Evolutionary conservation across 306 rosid genomes (phyloP), one percentile per base, ranked within the genome.

Genomic region (Elaeagnus macrophylla): DNA sequence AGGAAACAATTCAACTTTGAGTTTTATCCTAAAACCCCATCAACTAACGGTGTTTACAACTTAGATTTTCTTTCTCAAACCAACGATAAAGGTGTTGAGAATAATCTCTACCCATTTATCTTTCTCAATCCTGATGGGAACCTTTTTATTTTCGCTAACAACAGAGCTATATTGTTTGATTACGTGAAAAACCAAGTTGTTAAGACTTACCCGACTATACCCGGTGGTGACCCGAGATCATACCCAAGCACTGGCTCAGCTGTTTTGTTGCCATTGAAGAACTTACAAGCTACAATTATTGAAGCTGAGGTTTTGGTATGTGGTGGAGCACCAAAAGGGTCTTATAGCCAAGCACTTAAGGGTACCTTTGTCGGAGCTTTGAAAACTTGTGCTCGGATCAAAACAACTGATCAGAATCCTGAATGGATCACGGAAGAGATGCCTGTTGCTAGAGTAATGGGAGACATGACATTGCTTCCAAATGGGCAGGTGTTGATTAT

Each of bases 281-380:
- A 40, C 12, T 11, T 40, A 2, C 9, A 8, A 40, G 9, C 44
- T 11, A 40, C 12, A 11, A 11, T 4, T 2, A 11, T 40, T 7
- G 44, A 40, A 18, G 78, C 88, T 5, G 94, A 81, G 56, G 79
- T 84, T 12, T 53, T 84, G 71, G 32, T 81, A 0, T 81, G 94
- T 8, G 94, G 94, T 7, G 89, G 89, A 49, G 94, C 94, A 14
- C 69, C 75, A 1, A 75, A 37, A 13, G 76, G 72, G 1, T 53
- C 84, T 7, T 80, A 3, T 20, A 10, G 35, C 2, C 12, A 43
- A 1, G 7, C 62, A 1, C 1, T 8, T 0, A 56, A n/a, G 1
- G 65, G 75, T 1, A 11, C 38, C 1, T 82, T 68, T 13, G 13
- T 50, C 7, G 57, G 8, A 7, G 79, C 89, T 0, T 49, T 77